A percentile compares a stretch with the other conserved stretches of the same genome.
phyloP scores from a whole-genome alignment of 1,139 yeast genomes.

The Lodderomyces oxycetoniae region DNA sequence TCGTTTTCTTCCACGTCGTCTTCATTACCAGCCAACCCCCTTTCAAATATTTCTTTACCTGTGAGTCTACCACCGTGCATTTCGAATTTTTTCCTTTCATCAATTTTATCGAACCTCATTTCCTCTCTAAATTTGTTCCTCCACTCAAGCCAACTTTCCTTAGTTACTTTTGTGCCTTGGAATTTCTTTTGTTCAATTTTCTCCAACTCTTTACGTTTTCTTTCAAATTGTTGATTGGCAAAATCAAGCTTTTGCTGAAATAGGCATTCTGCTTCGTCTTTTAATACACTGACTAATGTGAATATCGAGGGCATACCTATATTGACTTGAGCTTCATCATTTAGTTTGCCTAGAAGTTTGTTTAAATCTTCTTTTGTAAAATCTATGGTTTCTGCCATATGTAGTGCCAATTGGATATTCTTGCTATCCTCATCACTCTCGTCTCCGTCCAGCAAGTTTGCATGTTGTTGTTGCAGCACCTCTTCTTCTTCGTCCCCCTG shows the following conservation, averaged over 20 bases:
- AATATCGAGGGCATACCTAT: conserved; percentile 87
- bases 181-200: conserved; percentile 70
- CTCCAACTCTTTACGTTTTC: conserved; percentile 51
- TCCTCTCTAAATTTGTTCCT: conserved; percentile 56
- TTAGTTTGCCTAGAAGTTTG: conserved; percentile 35
- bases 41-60: conserved; percentile 85
- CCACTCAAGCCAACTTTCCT: conserved; percentile 69
- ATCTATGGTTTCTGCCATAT: conserved; percentile 53
- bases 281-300: conserved; percentile 67
- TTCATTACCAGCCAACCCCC: conserved; percentile 68
- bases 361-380: conserved; percentile 46
- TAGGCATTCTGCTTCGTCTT: conserved; percentile 70
- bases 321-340: conserved; percentile 68
- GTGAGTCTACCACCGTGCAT: conserved; percentile 75
- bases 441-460: conserved; percentile 37
- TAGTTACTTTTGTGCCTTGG: conserved; percentile 78
- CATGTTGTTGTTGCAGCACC: conserved; percentile 25
- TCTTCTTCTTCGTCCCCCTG: conserved; percentile 36
- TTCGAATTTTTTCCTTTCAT: conserved; percentile 45
- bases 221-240: conserved; percentile 56
- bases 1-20: conserved; percentile 34
- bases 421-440: conserved; percentile 17
- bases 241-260: conserved; percentile 54
- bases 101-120: conserved; percentile 50
- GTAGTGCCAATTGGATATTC: conserved; percentile 12